phyloP scores from a whole-genome alignment of 208 protist genomes.

The Trypanosoma vivax region DNA sequence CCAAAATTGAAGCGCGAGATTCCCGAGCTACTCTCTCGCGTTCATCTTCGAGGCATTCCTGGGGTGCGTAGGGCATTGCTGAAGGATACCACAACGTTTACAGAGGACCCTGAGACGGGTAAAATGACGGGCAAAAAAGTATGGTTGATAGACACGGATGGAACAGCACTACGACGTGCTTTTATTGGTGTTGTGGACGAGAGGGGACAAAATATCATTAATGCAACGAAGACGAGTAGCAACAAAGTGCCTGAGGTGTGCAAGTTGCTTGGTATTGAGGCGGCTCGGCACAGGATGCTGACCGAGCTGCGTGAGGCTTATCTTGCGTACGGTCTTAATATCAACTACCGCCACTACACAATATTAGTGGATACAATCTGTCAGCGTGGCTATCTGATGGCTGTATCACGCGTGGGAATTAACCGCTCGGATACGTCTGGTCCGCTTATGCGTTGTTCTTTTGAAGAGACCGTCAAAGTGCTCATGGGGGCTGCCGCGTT shows the following conservation, averaged over 20 bases:
- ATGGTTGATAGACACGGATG: conserved; percentile 94
- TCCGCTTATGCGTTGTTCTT: conserved; percentile 97
- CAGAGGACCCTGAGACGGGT: conserved; percentile 41
- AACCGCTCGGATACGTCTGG: conserved; percentile 93
- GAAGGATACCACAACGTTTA: conserved; percentile 54
- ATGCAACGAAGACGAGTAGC: conserved; percentile 88
- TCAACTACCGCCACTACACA: conserved; percentile 99
- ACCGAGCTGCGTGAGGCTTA: conserved; percentile 91
- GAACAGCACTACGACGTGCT: conserved; percentile 93
- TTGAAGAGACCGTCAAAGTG: conserved; percentile 99
- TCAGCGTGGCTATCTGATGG: conserved; percentile 93
- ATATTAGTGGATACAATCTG: conserved; percentile 99
- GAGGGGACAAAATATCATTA: conserved; percentile 85
- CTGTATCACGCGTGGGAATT: conserved; percentile 96
- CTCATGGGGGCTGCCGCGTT: conserved; percentile 97
- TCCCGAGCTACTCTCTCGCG: conserved; percentile 60
- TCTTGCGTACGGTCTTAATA: conserved; percentile 95
- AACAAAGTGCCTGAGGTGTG: conserved; percentile 99
- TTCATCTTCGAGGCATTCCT: conserved; percentile 90
- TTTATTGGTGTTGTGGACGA: conserved; percentile 97
- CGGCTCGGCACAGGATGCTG: conserved; percentile 65
- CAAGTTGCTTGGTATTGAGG: conserved; percentile 91
- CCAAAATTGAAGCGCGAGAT: conserved; percentile 55
- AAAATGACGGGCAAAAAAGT: conserved; percentile 63
- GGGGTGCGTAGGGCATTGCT: conserved; percentile 93